Percentiles rank a stretch among this genome's conserved stretches.
phyloP scores from a whole-genome alignment of 208 protist genomes.

The Leishmania amazonensis region DNA sequence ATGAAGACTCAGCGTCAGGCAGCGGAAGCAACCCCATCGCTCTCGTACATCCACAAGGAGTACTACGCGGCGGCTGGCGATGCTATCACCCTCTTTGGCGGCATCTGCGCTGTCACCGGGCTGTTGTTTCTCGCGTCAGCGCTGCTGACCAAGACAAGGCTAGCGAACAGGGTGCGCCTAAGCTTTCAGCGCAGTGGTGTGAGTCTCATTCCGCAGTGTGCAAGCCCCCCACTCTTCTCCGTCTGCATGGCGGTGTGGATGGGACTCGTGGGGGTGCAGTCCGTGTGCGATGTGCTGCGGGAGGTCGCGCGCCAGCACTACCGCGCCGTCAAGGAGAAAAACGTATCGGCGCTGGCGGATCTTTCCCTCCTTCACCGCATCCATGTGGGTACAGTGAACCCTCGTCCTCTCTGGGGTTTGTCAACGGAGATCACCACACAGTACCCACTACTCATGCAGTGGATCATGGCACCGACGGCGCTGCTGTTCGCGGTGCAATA shows the following conservation, averaged over 20 bases:
- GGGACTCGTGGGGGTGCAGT: conserved; percentile 19
- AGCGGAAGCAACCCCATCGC: conserved; percentile 10
- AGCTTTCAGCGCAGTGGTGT: conserved; percentile 21
- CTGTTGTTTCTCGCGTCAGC: conserved; percentile 5
- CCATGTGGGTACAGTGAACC: conserved; percentile 5
- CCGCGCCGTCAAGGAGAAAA: conserved; percentile 12
- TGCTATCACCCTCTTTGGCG: conserved; percentile 15
- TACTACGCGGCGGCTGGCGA: conserved; percentile 16
- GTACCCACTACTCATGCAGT: conserved; percentile 20
- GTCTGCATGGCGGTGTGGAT: conserved; percentile 28
- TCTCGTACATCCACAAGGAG: conserved; percentile 20
- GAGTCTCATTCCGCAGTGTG: conserved; percentile 11
- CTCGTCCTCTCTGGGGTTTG: conserved; percentile 25
- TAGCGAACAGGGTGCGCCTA: conserved; percentile 4
- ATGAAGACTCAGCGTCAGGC: conserved; percentile 12
- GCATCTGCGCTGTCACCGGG: conserved; percentile 11
- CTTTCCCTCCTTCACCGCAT: conserved; percentile 18
- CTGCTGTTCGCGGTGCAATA: conserved; percentile 38
- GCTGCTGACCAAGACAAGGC: conserved; percentile 8
- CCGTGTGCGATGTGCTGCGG: conserved; percentile 24
- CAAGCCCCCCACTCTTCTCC: conserved; percentile 13
- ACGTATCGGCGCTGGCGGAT: conserved; percentile 14
- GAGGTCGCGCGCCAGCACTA: conserved; percentile 31
- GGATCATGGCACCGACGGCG: conserved; percentile 21
- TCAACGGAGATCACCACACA: conserved; percentile 16